Percentiles rank a stretch among this genome's conserved stretches.
phyloP scores from a whole-genome alignment of 768 basidiomycete genomes.

The Paxillus ammoniavirescens region DNA sequence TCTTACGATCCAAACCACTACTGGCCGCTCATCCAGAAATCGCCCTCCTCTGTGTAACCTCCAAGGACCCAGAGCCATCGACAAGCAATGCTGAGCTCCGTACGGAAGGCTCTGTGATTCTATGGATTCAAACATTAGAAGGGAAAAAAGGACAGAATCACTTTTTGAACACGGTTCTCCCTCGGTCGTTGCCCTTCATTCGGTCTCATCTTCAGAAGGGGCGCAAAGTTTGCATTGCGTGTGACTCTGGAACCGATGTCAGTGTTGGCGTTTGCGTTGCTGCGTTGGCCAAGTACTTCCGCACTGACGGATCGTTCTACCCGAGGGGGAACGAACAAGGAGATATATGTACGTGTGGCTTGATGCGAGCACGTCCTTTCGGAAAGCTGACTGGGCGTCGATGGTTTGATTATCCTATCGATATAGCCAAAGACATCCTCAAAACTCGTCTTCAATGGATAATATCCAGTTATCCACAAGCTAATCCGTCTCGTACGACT shows the following conservation, averaged over 20 bases:
- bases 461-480: conserved; percentile 66
- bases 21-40: neutral
- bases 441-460: conserved; percentile 84
- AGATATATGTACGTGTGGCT: conserved; percentile 20
- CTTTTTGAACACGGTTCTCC: conserved; percentile 50
- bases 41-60: conserved; percentile 19
- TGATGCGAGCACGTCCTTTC: neutral
- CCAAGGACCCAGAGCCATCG: neutral
- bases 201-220: conserved; percentile 35
- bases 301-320: conserved; percentile 43
- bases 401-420: neutral
- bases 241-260: conserved; percentile 57
- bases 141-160: conserved; percentile 56
- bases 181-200: conserved; percentile 48
- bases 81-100: neutral
- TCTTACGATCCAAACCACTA: conserved; percentile 12
- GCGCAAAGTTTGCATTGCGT: conserved; percentile 46
- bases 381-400: neutral
- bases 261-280: conserved; percentile 64
- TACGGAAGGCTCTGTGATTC: conserved; percentile 1
- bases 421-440: conserved; percentile 57
- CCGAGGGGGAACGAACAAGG: conserved; percentile 2
- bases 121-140: conserved; percentile 28
- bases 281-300: conserved; percentile 58
- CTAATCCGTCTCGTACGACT: conserved; percentile 82